phyloP scores from a whole-genome alignment of 139 green algal species.

The Closterium sp. region DNA sequence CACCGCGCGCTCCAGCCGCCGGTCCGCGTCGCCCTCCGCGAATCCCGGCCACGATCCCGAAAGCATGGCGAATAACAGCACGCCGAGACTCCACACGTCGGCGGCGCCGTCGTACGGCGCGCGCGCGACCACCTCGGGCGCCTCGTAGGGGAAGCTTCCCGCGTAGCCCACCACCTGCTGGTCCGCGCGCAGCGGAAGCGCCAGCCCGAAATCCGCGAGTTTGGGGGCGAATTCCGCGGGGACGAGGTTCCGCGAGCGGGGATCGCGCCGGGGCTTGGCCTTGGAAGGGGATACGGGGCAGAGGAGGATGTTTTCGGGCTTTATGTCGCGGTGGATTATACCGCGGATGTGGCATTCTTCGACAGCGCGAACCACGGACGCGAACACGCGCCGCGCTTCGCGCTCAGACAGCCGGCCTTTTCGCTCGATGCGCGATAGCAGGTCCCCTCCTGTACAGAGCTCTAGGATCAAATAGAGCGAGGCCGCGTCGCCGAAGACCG shows the following conservation, averaged over 20 bases:
- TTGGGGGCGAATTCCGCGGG: not conserved
- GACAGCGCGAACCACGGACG: not conserved
- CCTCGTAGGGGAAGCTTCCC: slow-evolving; percentile 5
- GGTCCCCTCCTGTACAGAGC: slow-evolving; percentile 23
- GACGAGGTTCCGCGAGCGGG: not conserved
- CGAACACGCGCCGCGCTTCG: not conserved
- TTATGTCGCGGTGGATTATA: not conserved
- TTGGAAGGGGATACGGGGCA: not conserved
- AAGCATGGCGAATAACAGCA: slow-evolving; percentile 15
- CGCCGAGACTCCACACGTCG: slow-evolving; percentile 24
- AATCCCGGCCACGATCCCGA: not conserved
- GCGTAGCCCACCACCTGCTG: not conserved
- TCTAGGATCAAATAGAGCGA: slow-evolving; percentile 29
- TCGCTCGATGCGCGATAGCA: not conserved
- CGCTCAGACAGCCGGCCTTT: not conserved
- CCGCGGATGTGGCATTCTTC: not conserved
- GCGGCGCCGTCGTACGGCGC: not conserved
- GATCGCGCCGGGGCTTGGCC: not conserved
- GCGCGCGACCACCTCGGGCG: slow-evolving; percentile 10
- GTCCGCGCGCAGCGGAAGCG: not conserved
- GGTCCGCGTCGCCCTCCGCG: not conserved
- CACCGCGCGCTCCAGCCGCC: not conserved
- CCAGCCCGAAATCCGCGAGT: slow-evolving; percentile 19
- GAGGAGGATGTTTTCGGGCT: not conserved
- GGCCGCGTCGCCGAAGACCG: slow-evolving; percentile 2